These are phyloP conservation scores for Fusarium mangiferae DNA, from an alignment of 2,329 filamentous ascomycete genomes.

Conservation along the genomic window DNA sequence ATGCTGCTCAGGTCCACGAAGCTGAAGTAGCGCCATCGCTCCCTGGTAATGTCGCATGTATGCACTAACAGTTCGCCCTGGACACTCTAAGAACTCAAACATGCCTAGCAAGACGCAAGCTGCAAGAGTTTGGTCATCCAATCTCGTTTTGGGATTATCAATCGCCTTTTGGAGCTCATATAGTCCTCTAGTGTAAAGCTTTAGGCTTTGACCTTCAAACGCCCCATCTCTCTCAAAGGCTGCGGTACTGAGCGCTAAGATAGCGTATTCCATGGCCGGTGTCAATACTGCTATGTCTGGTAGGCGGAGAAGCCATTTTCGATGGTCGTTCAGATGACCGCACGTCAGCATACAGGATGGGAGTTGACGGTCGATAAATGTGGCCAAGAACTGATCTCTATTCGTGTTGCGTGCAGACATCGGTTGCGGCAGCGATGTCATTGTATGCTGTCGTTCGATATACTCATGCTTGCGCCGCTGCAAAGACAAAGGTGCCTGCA, in stretches of 20 bases:
- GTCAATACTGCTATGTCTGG: fast-evolving
- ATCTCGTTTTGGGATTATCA: fast-evolving
- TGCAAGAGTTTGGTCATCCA: fast-evolving
- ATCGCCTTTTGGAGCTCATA: background rate
- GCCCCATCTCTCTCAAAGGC: background rate
- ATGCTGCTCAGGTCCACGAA: background rate
- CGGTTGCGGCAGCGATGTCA: fast-evolving
- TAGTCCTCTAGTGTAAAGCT: background rate
- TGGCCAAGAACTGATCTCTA: background rate
- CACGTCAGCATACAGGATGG: background rate
- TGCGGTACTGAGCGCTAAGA: background rate
- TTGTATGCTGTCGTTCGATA: fast-evolving
- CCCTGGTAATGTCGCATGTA: background rate
- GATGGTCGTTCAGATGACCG: background rate
- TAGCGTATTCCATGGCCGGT: background rate
- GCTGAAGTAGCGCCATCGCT: fast-evolving
- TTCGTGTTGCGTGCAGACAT: background rate
- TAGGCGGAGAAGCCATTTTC: background rate
- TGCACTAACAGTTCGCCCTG: background rate
- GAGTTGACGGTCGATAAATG: background rate
- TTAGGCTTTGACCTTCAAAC: background rate
- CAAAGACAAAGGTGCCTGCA: fast-evolving
- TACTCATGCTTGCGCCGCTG: fast-evolving
- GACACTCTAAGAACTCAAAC: background rate
- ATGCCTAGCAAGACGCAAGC: background rate